Evolutionary conservation across 2,329 filamentous ascomycete genomes (phyloP).

Genomic region (Cladosporium sphaerospermum): DNA sequence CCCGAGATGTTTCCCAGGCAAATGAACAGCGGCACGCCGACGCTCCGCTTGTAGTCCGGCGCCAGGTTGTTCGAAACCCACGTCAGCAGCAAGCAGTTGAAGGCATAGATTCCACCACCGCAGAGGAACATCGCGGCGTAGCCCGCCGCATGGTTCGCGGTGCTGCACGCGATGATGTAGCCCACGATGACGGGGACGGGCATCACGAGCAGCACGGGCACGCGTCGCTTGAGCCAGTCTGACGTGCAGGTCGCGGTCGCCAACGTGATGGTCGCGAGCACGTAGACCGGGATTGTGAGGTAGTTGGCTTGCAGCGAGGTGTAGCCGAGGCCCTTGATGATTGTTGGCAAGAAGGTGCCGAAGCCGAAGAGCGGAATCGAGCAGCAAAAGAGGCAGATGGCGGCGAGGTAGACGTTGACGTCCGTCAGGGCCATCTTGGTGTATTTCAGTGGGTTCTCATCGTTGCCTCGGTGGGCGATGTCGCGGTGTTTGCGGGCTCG

Average conservation of each 20-base stretch:
- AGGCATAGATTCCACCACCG: conserved; percentile 39
- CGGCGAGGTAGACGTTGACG: conserved; percentile 26
- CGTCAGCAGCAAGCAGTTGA: conserved; percentile 50
- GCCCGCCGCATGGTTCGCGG: conserved; percentile 21
- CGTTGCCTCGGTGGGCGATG: conserved; percentile 24
- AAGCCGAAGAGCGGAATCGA: conserved; percentile 20
- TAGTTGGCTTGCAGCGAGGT: conserved; percentile 37
- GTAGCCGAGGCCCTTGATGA: conserved; percentile 40
- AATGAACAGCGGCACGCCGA: conserved; percentile 52
- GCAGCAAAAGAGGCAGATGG: conserved; percentile 29
- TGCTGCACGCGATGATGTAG: conserved; percentile 30
- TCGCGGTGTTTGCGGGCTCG: conserved; percentile 26
- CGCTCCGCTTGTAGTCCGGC: conserved; percentile 49
- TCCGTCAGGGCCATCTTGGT: conserved; percentile 28
- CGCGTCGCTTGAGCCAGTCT: conserved; percentile 25
- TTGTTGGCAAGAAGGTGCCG: conserved; percentile 27
- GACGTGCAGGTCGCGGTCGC: conserved; percentile 21
- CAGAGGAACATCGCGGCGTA: conserved; percentile 28
- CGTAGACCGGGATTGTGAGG: conserved; percentile 41
- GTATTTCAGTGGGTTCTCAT: conserved; percentile 27
- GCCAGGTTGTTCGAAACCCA: conserved; percentile 58
- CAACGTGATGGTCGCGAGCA: conserved; percentile 21
- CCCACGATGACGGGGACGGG: conserved; percentile 28
- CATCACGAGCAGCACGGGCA: conserved; percentile 24
- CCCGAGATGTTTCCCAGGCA: conserved; percentile 40